Evolutionary conservation across 371 early-diverging fungal genomes (phyloP).

Genomic region (Mucor plumbeus): DNA sequence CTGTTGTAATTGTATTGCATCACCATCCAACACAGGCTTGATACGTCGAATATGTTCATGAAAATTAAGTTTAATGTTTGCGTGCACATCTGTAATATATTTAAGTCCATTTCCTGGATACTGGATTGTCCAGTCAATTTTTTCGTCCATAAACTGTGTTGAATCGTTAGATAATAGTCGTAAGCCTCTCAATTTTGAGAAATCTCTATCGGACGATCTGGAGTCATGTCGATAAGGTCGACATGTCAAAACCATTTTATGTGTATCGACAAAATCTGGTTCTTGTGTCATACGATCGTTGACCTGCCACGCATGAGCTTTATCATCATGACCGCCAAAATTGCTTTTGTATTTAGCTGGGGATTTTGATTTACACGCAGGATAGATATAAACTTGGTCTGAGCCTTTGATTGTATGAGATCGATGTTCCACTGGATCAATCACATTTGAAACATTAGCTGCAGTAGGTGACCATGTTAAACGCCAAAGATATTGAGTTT

Average conservation of each 20-base stretch:
- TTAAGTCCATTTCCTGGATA: slow-evolving; percentile 67
- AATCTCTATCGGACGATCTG: background rate
- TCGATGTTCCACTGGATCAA: background rate
- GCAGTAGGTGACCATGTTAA: slow-evolving; percentile 18
- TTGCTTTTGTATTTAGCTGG: background rate
- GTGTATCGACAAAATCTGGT: slow-evolving; percentile 8
- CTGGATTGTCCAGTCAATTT: slow-evolving; percentile 50
- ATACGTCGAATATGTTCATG: slow-evolving; percentile 41
- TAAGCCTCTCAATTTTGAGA: slow-evolving; percentile 12
- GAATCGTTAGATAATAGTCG: slow-evolving; percentile 7
- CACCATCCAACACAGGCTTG: slow-evolving; percentile 38
- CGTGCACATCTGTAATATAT: slow-evolving; percentile 24
- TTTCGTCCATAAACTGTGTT: background rate
- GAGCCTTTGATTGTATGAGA: slow-evolving; percentile 29
- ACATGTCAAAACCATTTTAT: slow-evolving; percentile 28
- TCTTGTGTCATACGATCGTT: background rate
- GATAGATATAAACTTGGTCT: slow-evolving; percentile 39
- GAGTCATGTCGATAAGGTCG: slow-evolving; percentile 12
- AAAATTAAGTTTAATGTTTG: slow-evolving; percentile 32
- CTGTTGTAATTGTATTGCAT: slow-evolving; percentile 44
- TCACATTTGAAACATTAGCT: background rate
- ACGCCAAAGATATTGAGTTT: slow-evolving; percentile 39
- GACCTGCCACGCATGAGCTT: slow-evolving; percentile 13
- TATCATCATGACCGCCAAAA: background rate
- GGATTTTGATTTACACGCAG: slow-evolving; percentile 29